Evolutionary conservation across 1,284 basidiomycete genomes (phyloP).

Genomic region (Phaffia rhodozyma): DNA sequence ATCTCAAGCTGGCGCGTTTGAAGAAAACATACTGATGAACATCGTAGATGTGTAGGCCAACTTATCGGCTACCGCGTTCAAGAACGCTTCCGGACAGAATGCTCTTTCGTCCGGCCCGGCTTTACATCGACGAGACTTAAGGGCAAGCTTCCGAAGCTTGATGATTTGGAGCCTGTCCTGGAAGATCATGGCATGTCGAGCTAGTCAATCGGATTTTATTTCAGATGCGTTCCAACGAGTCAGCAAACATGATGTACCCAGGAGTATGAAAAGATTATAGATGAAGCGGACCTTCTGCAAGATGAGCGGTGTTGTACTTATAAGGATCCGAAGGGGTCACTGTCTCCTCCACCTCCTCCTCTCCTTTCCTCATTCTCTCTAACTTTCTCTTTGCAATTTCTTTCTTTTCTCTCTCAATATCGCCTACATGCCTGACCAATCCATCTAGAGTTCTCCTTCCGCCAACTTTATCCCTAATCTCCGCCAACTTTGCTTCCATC

Average conservation of each 20-base stretch:
- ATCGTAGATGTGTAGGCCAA: slow-evolving; percentile 90
- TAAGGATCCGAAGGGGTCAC: slow-evolving; percentile 52
- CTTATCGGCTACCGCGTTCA: slow-evolving; percentile 94
- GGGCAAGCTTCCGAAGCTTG: slow-evolving; percentile 65
- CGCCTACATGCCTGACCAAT: slow-evolving; percentile 69
- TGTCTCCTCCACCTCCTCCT: slow-evolving; percentile 38
- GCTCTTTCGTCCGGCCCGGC: slow-evolving; percentile 71
- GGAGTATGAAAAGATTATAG: neutral
- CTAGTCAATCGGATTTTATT: slow-evolving; percentile 36
- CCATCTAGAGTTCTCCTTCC: slow-evolving; percentile 64
- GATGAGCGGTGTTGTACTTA: slow-evolving; percentile 77
- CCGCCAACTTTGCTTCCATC: slow-evolving; percentile 75
- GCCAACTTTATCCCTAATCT: slow-evolving; percentile 76
- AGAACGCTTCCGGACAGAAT: slow-evolving; percentile 92
- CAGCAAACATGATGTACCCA: too few species aligned
- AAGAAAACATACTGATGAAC: slow-evolving; percentile 60
- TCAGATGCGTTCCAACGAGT: neutral
- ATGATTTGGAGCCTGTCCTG: slow-evolving; percentile 68
- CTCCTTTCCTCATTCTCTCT: slow-evolving; percentile 27
- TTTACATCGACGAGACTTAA: slow-evolving; percentile 79
- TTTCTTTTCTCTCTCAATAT: slow-evolving; percentile 67
- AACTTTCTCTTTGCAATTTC: slow-evolving; percentile 43
- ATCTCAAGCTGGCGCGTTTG: slow-evolving; percentile 21
- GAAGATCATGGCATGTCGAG: slow-evolving; percentile 82
- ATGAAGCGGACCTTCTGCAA: slow-evolving; percentile 62